phyloP scores from a whole-genome alignment of 805 yeast species.

The Cyberlindnera sargentensis region DNA sequence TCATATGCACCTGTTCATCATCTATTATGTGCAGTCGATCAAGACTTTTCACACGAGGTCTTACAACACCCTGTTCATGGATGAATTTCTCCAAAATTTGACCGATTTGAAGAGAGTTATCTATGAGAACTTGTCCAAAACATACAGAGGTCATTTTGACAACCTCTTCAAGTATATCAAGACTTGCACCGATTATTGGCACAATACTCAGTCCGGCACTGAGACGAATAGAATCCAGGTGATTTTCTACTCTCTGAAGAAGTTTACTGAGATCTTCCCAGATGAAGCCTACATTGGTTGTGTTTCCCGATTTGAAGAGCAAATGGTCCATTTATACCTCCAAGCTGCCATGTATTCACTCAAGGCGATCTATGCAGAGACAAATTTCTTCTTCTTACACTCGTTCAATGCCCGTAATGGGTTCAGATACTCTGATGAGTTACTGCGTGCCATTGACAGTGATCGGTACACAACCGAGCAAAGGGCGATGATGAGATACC shows the following conservation, averaged over 20 bases:
- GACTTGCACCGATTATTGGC: conserved; percentile 13
- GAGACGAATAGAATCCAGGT: conserved; percentile 19
- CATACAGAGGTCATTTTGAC: conserved; percentile 11
- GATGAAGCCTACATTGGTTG: conserved; percentile 9
- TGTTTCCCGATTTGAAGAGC: conserved; percentile 10
- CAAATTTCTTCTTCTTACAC: conserved; percentile 27
- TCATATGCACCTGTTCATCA: conserved; percentile 18
- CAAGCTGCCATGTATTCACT: conserved; percentile 28
- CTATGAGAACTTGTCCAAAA: conserved; percentile 8
- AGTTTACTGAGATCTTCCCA: conserved; percentile 17
- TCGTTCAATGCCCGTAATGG: conserved; percentile 32
- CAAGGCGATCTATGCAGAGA: conserved; percentile 31
- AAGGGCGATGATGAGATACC: conserved; percentile 19
- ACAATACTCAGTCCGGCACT: conserved; percentile 3
- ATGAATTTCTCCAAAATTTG: conserved; percentile 23
- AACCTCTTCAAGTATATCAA: conserved; percentile 12
- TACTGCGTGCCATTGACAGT: conserved; percentile 5
- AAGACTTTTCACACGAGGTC: conserved; percentile 27
- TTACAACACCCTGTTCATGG: conserved; percentile 23
- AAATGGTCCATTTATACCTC: conserved; percentile 26
- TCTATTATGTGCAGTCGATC: conserved; percentile 25
- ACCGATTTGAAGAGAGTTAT: conserved; percentile 13
- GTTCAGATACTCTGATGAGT: conserved; percentile 18
- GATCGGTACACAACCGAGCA: conserved; percentile 7
- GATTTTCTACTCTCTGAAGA: conserved; percentile 21